Percentiles rank a stretch among this genome's conserved stretches.
Conservation (phyloP, 306 rosid species). For the Oemleria cerasiformis region DNA sequence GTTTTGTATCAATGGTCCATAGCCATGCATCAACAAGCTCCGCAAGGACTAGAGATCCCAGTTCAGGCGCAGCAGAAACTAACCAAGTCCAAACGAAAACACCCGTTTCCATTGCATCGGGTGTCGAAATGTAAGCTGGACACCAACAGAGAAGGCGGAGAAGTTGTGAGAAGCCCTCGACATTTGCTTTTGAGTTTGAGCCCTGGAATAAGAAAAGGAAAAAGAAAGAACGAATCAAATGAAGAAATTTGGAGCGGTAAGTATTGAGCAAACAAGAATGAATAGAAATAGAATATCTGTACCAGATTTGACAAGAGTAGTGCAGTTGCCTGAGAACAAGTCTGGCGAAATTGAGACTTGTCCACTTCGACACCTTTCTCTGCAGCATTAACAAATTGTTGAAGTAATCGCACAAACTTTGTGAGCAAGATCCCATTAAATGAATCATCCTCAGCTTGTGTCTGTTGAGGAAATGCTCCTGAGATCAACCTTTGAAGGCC, state of each 20-base stretch:
- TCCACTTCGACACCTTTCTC: constrained; percentile 89
- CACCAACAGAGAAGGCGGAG: constrained; percentile 99
- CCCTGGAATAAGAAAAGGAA: constrained; percentile 52
- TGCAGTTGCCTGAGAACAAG: constrained; percentile 98
- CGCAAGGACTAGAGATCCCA: constrained; percentile 90
- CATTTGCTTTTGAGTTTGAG: constrained; percentile 73
- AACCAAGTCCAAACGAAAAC: constrained; percentile 99
- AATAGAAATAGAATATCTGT: constrained; percentile 20
- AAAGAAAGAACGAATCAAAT: constrained; percentile 26
- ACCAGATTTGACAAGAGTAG: constrained; percentile 94
- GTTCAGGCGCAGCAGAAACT: constrained; percentile 98
- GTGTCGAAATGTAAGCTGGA: constrained; percentile 91
- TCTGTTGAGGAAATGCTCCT: constrained; percentile 81
- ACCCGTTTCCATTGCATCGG: constrained; percentile 94
- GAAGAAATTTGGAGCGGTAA: constrained; percentile 10
- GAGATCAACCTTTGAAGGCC: constrained; percentile 95
- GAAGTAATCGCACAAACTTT: constrained; percentile 87
- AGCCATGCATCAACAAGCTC: constrained; percentile 99
- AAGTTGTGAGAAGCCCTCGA: constrained; percentile 96
- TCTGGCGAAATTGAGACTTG: constrained; percentile 84
- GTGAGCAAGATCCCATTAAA: constrained; percentile 82
- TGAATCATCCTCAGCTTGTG: constrained; percentile 75
- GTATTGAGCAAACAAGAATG: constrained; percentile 9
- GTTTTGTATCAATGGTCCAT: constrained; percentile 96
- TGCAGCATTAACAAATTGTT: constrained; percentile 81